A percentile compares a stretch with the other conserved stretches of the same genome.
Conservation (phyloP, 345 rosid species). For the Eucalyptus leucophloia region DNA sequence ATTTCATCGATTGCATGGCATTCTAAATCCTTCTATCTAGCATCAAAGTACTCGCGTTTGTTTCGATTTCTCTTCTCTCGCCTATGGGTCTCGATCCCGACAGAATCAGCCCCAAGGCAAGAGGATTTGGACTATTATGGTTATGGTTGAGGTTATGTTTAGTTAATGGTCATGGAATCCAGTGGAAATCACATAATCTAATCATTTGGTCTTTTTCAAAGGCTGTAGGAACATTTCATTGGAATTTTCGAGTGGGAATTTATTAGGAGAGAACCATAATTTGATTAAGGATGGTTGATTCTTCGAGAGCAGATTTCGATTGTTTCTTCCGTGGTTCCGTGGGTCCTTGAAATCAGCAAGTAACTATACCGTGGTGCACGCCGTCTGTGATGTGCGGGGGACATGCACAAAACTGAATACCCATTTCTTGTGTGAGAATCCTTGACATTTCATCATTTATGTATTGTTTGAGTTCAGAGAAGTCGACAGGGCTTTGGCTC, state of each 20-base stretch:
- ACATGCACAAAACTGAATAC: not conserved
- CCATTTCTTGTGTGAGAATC: too few relatives aligned
- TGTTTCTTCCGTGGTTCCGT: too few relatives aligned
- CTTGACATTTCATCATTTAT: too few relatives aligned
- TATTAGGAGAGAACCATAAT: not conserved
- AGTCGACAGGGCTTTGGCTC: not conserved
- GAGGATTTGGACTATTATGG: too few relatives aligned
- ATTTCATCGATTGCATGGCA: not conserved
- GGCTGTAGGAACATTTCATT: not conserved
- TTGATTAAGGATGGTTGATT: not conserved
- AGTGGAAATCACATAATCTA: not conserved
- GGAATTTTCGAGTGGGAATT: not conserved
- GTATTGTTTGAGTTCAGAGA: too few relatives aligned
- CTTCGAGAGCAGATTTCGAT: not conserved
- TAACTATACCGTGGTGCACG: not conserved
- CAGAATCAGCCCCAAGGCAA: not conserved
- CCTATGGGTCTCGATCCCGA: not conserved
- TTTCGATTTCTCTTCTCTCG: not conserved
- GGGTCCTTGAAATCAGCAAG: not conserved
- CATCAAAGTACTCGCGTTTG: not conserved
- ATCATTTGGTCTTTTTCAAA: not conserved
- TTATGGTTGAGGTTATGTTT: not conserved
- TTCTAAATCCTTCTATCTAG: not conserved
- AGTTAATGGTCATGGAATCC: not conserved
- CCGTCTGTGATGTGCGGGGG: not conserved